Evolutionary conservation across 2,329 filamentous ascomycete genomes (phyloP).

Genomic region (Cadophora malorum): DNA sequence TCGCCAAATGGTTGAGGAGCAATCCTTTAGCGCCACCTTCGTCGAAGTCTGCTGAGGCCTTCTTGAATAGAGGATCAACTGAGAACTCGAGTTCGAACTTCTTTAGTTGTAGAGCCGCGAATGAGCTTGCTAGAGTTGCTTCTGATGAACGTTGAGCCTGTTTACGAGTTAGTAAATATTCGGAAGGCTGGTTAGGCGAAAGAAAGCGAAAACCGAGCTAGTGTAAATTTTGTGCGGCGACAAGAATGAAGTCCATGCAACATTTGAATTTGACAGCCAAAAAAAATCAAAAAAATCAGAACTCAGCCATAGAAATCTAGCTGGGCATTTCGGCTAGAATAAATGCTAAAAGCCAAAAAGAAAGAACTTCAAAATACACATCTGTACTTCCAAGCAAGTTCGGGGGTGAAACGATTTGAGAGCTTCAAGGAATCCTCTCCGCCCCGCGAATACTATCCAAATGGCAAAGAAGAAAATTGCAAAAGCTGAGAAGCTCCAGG

Average conservation of each 20-base stretch:
- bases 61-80: slow-evolving; percentile 98
- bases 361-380: background rate
- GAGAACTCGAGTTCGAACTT: slow-evolving; percentile 98
- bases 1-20: slow-evolving; percentile 93
- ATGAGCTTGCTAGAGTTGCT: slow-evolving; percentile 89
- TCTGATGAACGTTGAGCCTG: slow-evolving; percentile 81
- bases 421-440: no score
- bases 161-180: slow-evolving; percentile 33
- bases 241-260: background rate
- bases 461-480: background rate
- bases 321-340: no score
- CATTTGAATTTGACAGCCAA: background rate
- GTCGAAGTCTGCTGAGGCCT: slow-evolving; percentile 97
- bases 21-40: slow-evolving; percentile 96
- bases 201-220: background rate
- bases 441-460: no score
- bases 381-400: background rate
- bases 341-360: no score
- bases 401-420: no score
- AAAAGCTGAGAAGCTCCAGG: background rate
- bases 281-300: background rate
- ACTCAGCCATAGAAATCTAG: no score
- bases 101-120: slow-evolving; percentile 88
- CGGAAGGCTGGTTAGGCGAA: background rate
- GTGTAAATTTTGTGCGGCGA: background rate